Conservation (phyloP, 768 basidiomycete genomes). For the Omphalotus guepiniiformis region DNA sequence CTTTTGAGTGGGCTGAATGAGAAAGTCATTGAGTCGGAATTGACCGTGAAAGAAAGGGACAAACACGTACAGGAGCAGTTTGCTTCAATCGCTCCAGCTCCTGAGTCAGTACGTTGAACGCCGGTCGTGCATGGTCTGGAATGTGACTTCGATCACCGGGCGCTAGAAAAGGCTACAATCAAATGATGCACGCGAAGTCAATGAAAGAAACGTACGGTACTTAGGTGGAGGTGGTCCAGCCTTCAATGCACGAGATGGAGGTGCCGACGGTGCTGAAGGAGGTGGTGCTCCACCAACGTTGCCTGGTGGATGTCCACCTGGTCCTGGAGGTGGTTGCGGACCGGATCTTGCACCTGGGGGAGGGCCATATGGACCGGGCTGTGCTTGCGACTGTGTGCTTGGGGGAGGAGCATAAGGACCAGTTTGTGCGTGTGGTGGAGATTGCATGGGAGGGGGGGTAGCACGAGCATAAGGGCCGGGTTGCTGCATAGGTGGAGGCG, state of each 20-base stretch:
- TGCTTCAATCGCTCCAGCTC: slow-evolving; percentile 69
- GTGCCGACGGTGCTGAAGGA: slow-evolving; percentile 9
- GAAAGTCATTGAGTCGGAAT: slow-evolving; percentile 6
- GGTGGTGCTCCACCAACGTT: slow-evolving; percentile 30
- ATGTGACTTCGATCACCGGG: slow-evolving; percentile 93
- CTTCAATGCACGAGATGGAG: slow-evolving; percentile 19
- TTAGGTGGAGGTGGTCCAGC: slow-evolving; percentile 33
- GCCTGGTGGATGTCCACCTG: slow-evolving; percentile 27
- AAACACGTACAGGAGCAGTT: slow-evolving; percentile 60
- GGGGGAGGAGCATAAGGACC: slow-evolving; percentile 35
- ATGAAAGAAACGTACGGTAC: slow-evolving; percentile 37
- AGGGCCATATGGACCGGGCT: slow-evolving; percentile 27
- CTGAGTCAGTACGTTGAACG: slow-evolving; percentile 60
- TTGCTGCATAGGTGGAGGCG: slow-evolving; percentile 22
- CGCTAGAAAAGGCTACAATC: slow-evolving; percentile 45
- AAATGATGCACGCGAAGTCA: slow-evolving; percentile 1
- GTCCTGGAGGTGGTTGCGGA: slow-evolving; percentile 18
- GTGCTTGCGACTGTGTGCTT: slow-evolving; percentile 20
- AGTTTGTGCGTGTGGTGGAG: slow-evolving; percentile 14
- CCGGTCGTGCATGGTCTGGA: slow-evolving; percentile 59
- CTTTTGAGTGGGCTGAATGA: slow-evolving; percentile 70
- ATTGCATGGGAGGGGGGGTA: slow-evolving; percentile 37
- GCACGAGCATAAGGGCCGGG: slow-evolving; percentile 31
- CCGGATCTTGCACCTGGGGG: slow-evolving; percentile 27
- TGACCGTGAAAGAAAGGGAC: background rate